phyloP scores from a whole-genome alignment of 2,329 filamentous ascomycete genomes.

The Immersiporthe knoxdaviesiana region DNA sequence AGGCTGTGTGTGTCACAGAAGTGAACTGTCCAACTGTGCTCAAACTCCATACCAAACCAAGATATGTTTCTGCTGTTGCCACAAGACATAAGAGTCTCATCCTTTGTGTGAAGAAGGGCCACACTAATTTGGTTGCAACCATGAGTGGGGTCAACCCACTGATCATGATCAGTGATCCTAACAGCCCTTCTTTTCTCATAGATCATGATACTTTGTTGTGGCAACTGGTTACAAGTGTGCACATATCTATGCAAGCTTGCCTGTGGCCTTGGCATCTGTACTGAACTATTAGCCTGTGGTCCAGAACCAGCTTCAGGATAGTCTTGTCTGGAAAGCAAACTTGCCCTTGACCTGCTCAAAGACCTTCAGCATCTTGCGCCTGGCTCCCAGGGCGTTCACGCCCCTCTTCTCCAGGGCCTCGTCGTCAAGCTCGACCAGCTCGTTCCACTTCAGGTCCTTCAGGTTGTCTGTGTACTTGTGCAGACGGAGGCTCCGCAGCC shows the following conservation, averaged over 20 bases:
- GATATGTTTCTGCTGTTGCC: constrained; percentile 19
- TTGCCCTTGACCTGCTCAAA: constrained; percentile 91
- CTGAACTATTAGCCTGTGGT: constrained; percentile 36
- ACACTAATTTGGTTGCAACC: constrained; percentile 8
- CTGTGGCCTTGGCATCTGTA: constrained; percentile 72
- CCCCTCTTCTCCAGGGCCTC: constrained; percentile 90
- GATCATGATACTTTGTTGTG: not conserved
- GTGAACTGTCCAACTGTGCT: constrained; percentile 19
- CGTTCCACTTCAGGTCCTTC: constrained; percentile 96
- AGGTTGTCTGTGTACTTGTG: constrained; percentile 99
- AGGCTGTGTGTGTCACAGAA: constrained; percentile 13
- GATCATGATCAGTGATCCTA: constrained; percentile 8
- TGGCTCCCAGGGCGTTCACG: constrained; percentile 90
- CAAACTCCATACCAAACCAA: constrained; percentile 15
- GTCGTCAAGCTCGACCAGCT: constrained; percentile 89
- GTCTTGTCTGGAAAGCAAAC: constrained; percentile 28
- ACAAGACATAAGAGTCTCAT: not conserved
- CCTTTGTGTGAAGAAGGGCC: constrained; percentile 5
- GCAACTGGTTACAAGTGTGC: not conserved
- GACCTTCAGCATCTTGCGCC: constrained; percentile 98
- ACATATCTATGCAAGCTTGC: constrained; percentile 62
- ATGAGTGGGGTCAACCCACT: constrained; percentile 24
- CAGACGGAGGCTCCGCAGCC: constrained; percentile 89
- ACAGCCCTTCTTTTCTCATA: constrained; percentile 7
- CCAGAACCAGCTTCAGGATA: constrained; percentile 1